phyloP scores from a whole-genome alignment of 2,329 filamentous ascomycete species.

The Ophiostoma pallidulum region DNA sequence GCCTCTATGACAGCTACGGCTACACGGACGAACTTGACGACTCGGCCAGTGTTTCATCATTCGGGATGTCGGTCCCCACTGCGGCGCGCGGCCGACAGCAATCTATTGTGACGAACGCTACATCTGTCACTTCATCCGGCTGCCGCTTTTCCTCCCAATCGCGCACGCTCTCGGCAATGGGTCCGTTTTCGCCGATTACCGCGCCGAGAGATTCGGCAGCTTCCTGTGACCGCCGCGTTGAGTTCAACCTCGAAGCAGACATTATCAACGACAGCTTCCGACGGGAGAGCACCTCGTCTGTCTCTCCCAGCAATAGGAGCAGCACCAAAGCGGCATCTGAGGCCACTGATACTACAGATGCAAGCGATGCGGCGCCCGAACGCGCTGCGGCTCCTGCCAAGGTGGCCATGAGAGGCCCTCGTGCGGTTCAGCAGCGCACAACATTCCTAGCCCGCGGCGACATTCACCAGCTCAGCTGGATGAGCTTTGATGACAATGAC shows the following conservation, averaged over 20 bases:
- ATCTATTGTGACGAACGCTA: conserved; percentile 32
- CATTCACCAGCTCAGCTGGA: conserved; percentile 18
- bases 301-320: conserved; percentile 8
- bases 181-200: background rate
- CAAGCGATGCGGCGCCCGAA: background rate
- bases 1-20: background rate
- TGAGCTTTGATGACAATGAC: conserved; percentile 19
- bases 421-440: background rate
- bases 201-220: background rate
- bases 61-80: conserved; percentile 24
- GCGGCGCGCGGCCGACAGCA: conserved; percentile 26
- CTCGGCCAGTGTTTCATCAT: conserved; percentile 25
- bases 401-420: background rate
- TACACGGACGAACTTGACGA: conserved; percentile 12
- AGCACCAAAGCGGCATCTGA: background rate
- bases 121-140: conserved; percentile 29
- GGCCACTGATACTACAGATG: background rate
- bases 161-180: conserved; percentile 14
- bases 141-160: conserved; percentile 23
- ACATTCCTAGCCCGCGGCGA: background rate
- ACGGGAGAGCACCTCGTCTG: background rate
- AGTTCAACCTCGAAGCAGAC: conserved; percentile 5
- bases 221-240: conserved; percentile 9
- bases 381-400: background rate
- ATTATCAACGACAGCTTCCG: background rate